Percentiles rank a stretch among this genome's conserved stretches.
Conservation (phyloP, 495 filamentous ascomycete genomes). For the Aspergillus wentii region DNA sequence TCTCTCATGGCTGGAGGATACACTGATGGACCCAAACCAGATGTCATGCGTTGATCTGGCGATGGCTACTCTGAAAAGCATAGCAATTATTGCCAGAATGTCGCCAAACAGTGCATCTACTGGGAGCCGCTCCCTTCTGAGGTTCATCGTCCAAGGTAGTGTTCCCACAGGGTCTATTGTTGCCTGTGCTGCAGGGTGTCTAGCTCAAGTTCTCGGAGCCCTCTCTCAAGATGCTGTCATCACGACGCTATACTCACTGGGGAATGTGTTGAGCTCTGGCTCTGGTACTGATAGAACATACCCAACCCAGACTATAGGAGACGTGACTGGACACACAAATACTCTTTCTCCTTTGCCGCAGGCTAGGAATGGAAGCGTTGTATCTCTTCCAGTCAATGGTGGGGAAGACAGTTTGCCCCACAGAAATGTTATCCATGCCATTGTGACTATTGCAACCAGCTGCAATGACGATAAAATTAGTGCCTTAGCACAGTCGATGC, state of each 20-base stretch:
- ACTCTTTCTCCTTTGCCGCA: conserved; percentile 41
- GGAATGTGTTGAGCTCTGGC: conserved; percentile 79
- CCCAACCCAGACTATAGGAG: conserved; percentile 23
- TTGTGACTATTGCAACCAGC: conserved; percentile 76
- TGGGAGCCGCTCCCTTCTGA: conserved; percentile 75
- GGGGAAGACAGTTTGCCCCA: conserved; percentile 74
- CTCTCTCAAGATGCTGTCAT: conserved; percentile 91
- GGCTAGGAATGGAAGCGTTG: conserved; percentile 66
- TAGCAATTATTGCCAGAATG: conserved; percentile 73
- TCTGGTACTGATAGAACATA: conserved; percentile 31
- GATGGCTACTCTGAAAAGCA: conserved; percentile 68
- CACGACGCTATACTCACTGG: conserved; percentile 88
- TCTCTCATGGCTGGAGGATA: conserved; percentile 79
- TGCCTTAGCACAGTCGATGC: conserved; percentile 91
- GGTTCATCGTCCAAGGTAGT: conserved; percentile 74
- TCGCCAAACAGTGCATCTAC: conserved; percentile 66
- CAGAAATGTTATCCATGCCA: conserved; percentile 79
- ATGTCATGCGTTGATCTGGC: conserved; percentile 75
- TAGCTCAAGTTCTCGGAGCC: conserved; percentile 71
- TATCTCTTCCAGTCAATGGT: conserved; percentile 64
- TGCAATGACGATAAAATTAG: conserved; percentile 88
- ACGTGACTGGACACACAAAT: conserved; percentile 19
- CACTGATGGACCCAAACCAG: conserved; percentile 68
- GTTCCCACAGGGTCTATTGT: conserved; percentile 59
- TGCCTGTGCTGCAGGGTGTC: conserved; percentile 69